Evolutionary conservation across 306 rosid genomes (phyloP).

Genomic region (Hippophae rhamnoides): DNA sequence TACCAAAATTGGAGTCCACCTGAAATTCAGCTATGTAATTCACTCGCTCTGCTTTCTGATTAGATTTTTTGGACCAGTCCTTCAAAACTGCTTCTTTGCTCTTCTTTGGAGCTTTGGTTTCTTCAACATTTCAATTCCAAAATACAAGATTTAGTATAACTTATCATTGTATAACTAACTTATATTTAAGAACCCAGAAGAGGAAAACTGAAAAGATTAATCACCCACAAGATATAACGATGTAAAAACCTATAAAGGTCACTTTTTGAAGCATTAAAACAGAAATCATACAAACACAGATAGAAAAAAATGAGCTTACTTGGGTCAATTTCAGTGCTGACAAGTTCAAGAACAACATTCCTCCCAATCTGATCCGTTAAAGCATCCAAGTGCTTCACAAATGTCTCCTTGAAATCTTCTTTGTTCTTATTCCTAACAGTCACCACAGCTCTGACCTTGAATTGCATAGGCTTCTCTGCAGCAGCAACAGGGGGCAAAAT

Average conservation of each 20-base stretch:
- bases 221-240: too few species aligned
- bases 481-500: slow-evolving; percentile 16
- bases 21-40: slow-evolving; percentile 76
- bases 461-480: slow-evolving; percentile 50
- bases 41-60: slow-evolving; percentile 53
- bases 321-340: slow-evolving; percentile 75
- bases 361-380: slow-evolving; percentile 59
- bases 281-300: not conserved
- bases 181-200: too few species aligned
- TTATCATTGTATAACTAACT: too few species aligned
- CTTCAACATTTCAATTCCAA: slow-evolving; percentile 20
- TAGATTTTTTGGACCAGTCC: slow-evolving; percentile 80
- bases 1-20: slow-evolving; percentile 63
- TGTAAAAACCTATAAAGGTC: too few species aligned
- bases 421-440: slow-evolving; percentile 84
- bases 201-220: too few species aligned
- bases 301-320: slow-evolving; percentile 35
- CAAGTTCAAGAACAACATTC: slow-evolving; percentile 65
- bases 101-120: slow-evolving; percentile 52
- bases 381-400: slow-evolving; percentile 66
- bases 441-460: slow-evolving; percentile 72
- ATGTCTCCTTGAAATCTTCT: slow-evolving; percentile 57
- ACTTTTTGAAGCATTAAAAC: too few species aligned
- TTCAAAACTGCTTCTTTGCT: slow-evolving; percentile 60
- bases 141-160: not conserved